Evolutionary conservation across 805 yeast species (phyloP).

Genomic region (Myxozyma melibiosi): DNA sequence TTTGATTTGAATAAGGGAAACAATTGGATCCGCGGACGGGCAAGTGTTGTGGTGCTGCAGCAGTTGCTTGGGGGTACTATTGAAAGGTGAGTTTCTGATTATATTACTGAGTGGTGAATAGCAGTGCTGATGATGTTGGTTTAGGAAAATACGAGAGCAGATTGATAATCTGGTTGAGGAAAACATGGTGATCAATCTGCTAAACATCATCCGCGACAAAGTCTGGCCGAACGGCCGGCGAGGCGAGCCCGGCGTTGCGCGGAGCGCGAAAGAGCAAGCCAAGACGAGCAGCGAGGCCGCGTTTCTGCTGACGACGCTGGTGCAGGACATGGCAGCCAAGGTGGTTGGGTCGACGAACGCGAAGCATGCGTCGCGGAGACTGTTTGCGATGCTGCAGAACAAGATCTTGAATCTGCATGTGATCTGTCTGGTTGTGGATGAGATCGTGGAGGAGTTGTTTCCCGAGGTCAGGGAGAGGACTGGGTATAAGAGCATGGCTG

Average conservation of each 20-base stretch:
- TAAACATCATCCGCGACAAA: constrained; percentile 40
- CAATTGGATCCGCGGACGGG: constrained; percentile 83
- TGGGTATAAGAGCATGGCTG: not conserved
- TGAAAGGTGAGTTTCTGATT: constrained; percentile 50
- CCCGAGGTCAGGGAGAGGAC: constrained; percentile 20
- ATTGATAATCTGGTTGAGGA: constrained; percentile 49
- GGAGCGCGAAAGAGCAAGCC: constrained; percentile 52
- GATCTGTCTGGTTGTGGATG: constrained; percentile 38
- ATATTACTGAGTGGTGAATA: constrained; percentile 36
- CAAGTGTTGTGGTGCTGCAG: constrained; percentile 76
- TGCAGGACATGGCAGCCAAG: constrained; percentile 67
- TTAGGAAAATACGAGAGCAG: constrained; percentile 48
- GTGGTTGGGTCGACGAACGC: constrained; percentile 73
- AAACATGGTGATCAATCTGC: constrained; percentile 49
- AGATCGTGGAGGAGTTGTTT: constrained; percentile 27
- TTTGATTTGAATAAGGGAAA: constrained; percentile 67
- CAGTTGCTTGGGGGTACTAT: constrained; percentile 86
- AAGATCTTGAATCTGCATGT: constrained; percentile 68
- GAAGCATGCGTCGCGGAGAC: constrained; percentile 57
- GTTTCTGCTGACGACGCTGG: constrained; percentile 55
- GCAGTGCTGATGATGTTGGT: not conserved
- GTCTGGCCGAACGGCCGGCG: constrained; percentile 40
- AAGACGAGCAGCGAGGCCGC: constrained; percentile 61
- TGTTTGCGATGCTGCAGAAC: constrained; percentile 74
- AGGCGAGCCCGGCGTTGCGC: constrained; percentile 5